phyloP scores from a whole-genome alignment of 2,329 filamentous ascomycete genomes.

The Fusarium sp. region DNA sequence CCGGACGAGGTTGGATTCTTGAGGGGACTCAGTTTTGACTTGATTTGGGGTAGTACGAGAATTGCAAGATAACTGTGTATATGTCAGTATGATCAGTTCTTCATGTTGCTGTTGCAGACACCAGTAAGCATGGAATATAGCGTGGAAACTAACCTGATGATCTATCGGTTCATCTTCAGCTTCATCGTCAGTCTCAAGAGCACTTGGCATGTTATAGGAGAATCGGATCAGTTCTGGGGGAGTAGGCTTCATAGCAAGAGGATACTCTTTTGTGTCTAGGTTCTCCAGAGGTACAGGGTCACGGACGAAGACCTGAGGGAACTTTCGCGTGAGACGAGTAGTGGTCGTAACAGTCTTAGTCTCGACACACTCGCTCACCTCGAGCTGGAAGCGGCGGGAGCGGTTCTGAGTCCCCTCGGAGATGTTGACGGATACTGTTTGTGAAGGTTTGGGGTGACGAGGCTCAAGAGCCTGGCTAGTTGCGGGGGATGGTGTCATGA shows the following conservation, averaged over 20 bases:
- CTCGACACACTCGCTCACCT: conserved; percentile 73
- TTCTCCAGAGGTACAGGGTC: conserved; percentile 76
- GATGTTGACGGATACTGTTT: conserved; percentile 62
- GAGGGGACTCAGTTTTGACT: conserved; percentile 45
- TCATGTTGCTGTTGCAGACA: too few relatives aligned
- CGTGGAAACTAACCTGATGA: conserved; percentile 39
- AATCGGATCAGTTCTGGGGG: conserved; percentile 83
- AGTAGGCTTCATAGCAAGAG: conserved; percentile 84
- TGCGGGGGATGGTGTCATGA: conserved; percentile 54
- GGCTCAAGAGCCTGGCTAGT: conserved; percentile 54
- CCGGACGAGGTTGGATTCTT: conserved; percentile 45
- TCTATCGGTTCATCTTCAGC: conserved; percentile 35
- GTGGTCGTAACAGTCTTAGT: conserved; percentile 87
- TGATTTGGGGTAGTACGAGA: conserved; percentile 44
- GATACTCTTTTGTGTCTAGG: conserved; percentile 90
- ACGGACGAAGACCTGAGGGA: conserved; percentile 85
- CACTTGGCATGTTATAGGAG: conserved; percentile 71
- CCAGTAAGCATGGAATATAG: not conserved
- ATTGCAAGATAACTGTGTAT: conserved; percentile 33
- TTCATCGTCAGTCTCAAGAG: conserved; percentile 45
- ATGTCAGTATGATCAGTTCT: conserved; percentile 12
- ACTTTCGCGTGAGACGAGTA: conserved; percentile 85
- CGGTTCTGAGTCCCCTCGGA: conserved; percentile 55
- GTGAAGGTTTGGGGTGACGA: conserved; percentile 49
- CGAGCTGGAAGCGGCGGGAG: conserved; percentile 62